Evolutionary conservation across 2,329 filamentous ascomycete genomes (phyloP).

Genomic region (Colletotrichum theobromicola): DNA sequence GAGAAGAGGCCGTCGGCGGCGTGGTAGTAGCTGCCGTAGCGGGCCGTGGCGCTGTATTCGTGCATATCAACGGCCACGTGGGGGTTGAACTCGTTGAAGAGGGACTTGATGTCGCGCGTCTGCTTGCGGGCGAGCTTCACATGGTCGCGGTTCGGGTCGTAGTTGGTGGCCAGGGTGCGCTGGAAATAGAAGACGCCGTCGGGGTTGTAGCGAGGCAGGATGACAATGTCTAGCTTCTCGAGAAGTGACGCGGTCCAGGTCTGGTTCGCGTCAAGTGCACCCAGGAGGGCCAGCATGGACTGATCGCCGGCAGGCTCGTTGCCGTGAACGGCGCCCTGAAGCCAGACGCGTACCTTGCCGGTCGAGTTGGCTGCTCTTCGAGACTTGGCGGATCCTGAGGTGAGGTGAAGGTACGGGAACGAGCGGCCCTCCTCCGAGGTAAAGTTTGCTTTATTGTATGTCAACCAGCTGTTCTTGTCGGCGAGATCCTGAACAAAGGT

Average conservation of each 20-base stretch:
- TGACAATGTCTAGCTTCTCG: slow-evolving; percentile 31
- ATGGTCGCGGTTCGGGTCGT: slow-evolving; percentile 38
- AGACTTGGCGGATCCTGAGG: not conserved
- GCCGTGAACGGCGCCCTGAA: slow-evolving; percentile 36
- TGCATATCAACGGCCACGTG: slow-evolving; percentile 37
- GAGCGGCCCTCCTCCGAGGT: slow-evolving; percentile 28
- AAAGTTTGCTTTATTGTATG: slow-evolving; percentile 26
- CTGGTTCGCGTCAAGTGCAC: slow-evolving; percentile 31
- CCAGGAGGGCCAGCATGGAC: slow-evolving; percentile 32
- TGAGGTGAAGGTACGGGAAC: slow-evolving; percentile 25
- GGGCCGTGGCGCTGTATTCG: slow-evolving; percentile 29
- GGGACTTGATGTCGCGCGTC: slow-evolving; percentile 34
- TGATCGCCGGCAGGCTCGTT: slow-evolving; percentile 38
- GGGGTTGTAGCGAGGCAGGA: slow-evolving; percentile 37
- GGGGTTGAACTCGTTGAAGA: slow-evolving; percentile 30
- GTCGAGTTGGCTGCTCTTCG: slow-evolving; percentile 15
- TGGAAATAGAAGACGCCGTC: slow-evolving; percentile 40
- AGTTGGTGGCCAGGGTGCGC: slow-evolving; percentile 31
- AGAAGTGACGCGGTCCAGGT: slow-evolving; percentile 33
- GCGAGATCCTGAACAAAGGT: slow-evolving; percentile 26
- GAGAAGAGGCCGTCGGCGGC: slow-evolving; percentile 35
- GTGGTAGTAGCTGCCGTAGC: slow-evolving; percentile 21
- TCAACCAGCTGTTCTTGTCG: slow-evolving; percentile 28
- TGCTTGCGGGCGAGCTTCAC: slow-evolving; percentile 35
- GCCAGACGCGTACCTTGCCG: slow-evolving; percentile 33